phyloP scores from a whole-genome alignment of 495 filamentous ascomycete species.

The Neurospora sp. region DNA sequence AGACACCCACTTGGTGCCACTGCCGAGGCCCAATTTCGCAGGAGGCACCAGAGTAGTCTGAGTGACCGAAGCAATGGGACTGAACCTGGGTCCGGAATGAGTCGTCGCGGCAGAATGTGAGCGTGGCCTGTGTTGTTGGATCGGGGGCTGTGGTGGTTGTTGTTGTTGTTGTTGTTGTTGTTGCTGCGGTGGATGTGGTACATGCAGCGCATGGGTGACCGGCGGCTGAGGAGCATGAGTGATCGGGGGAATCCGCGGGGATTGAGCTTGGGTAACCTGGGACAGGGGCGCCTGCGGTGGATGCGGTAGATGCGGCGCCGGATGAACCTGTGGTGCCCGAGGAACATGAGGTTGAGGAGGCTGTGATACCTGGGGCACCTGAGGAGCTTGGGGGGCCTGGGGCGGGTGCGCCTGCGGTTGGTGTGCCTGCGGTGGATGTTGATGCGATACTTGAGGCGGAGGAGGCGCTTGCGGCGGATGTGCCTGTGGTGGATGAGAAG shows the following conservation, averaged over 20 bases:
- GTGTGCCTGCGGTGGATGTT: background rate
- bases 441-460: constrained; percentile 5
- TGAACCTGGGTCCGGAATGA: constrained; percentile 4
- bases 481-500: constrained; percentile 16
- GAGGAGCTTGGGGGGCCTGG: constrained; percentile 11
- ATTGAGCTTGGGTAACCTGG: background rate
- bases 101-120: background rate
- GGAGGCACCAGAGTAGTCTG: constrained; percentile 8
- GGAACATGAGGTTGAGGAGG: background rate
- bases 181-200: background rate
- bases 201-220: background rate
- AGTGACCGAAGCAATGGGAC: constrained; percentile 7
- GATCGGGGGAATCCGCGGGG: background rate
- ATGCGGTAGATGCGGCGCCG: background rate
- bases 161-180: background rate
- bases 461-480: constrained; percentile 17
- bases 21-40: constrained; percentile 18
- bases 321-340: background rate
- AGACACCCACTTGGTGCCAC: constrained; percentile 39
- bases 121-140: constrained; percentile 8
- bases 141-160: background rate
- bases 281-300: constrained; percentile 11
- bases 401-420: constrained; percentile 23
- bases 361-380: constrained; percentile 9
- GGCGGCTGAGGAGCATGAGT: background rate